phyloP scores from a whole-genome alignment of 495 filamentous ascomycete species.

The Schizothecium vesticola region DNA sequence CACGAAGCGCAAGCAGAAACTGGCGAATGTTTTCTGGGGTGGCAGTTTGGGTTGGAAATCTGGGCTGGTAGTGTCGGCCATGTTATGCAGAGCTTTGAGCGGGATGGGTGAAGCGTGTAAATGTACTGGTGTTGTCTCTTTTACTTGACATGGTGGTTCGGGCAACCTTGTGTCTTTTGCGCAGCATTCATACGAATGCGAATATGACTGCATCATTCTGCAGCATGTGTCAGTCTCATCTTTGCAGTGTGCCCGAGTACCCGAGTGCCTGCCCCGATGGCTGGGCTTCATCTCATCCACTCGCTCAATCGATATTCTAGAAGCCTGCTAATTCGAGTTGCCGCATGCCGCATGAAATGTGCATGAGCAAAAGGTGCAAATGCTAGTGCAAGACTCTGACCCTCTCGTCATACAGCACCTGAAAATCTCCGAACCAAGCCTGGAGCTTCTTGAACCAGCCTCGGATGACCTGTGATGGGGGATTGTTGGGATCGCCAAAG shows the following conservation, averaged over 20 bases:
- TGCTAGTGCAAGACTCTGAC: not conserved
- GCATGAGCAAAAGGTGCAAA: not conserved
- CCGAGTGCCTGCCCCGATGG: not conserved
- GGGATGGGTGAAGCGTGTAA: not conserved
- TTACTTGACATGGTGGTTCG: not conserved
- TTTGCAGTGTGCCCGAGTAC: not conserved
- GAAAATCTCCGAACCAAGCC: not conserved
- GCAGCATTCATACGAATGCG: not conserved
- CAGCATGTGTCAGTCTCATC: not conserved
- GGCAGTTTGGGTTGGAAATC: not conserved
- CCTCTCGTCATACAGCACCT: not conserved
- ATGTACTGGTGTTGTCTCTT: not conserved
- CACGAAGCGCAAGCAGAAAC: not conserved
- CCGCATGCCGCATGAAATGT: not conserved
- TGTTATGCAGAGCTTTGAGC: not conserved
- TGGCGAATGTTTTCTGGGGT: not conserved
- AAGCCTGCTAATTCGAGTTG: not conserved
- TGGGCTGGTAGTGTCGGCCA: not conserved
- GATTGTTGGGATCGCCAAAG: not conserved
- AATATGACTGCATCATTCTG: not conserved
- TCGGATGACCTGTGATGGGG: not conserved
- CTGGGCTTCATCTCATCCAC: not conserved
- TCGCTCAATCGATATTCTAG: not conserved
- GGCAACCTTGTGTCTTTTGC: not conserved
- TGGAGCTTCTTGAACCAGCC: not conserved